Percentiles rank a stretch among this genome's conserved stretches.
Evolutionary conservation across 768 basidiomycete genomes (phyloP).

Genomic region (Rossbeevera mucosa): DNA sequence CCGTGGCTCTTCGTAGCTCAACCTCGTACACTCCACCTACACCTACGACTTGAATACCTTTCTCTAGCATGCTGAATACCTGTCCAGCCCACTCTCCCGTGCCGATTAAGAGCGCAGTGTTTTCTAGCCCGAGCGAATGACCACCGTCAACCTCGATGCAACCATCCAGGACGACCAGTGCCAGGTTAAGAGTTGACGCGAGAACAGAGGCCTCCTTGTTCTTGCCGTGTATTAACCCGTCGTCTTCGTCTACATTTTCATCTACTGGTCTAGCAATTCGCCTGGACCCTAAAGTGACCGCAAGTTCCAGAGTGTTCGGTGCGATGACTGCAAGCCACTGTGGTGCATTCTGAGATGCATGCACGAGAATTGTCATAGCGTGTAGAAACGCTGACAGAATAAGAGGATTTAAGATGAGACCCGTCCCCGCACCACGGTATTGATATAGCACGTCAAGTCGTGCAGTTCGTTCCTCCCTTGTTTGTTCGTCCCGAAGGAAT

Average conservation of each 20-base stretch:
- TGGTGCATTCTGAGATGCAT: constrained; percentile 75
- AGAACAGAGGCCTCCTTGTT: constrained; percentile 71
- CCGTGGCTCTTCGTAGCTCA: constrained; percentile 62
- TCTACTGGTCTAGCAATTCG: constrained; percentile 46
- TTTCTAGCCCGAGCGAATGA: constrained; percentile 66
- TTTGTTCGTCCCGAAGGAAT: constrained; percentile 83
- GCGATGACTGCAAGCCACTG: constrained; percentile 80
- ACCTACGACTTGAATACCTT: constrained; percentile 55
- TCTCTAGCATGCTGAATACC: constrained; percentile 61
- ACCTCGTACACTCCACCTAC: constrained; percentile 63
- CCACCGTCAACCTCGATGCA: constrained; percentile 76
- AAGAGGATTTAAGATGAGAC: constrained; percentile 75
- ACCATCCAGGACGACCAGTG: constrained; percentile 70
- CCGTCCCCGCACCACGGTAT: constrained; percentile 74
- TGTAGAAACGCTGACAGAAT: constrained; percentile 72
- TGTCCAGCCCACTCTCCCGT: constrained; percentile 76
- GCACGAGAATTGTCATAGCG: constrained; percentile 73
- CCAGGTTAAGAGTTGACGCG: constrained; percentile 70
- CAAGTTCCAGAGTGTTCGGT: constrained; percentile 80
- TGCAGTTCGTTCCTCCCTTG: constrained; percentile 66
- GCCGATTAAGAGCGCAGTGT: constrained; percentile 64
- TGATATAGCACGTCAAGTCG: constrained; percentile 48
- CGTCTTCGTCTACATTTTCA: constrained; percentile 33
- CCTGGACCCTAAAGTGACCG: constrained; percentile 69
- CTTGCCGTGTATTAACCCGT: constrained; percentile 16